Base-by-base conservation (phyloP, 2,329 filamentous ascomycete genomes). In the Aspergillus japonicus region DNA sequence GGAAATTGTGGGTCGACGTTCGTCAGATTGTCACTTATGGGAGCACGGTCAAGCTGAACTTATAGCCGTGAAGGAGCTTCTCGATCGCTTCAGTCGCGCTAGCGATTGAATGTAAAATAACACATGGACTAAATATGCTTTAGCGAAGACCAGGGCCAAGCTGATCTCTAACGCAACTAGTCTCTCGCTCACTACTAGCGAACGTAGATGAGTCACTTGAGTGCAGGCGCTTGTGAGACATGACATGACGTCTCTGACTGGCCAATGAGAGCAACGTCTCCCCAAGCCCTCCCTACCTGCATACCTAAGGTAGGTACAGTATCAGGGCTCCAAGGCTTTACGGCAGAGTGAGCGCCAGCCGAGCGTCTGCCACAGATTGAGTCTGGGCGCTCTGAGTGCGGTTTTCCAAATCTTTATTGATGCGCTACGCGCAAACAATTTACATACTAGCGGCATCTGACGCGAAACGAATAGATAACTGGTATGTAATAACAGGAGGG, bases 1-100 rank as follows among this genome's bases (percentile, higher is more conserved):
- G 33, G 66, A 72, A 8, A 75, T 79, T 59, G 66, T 80, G 33
- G 68, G 74, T 63, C 66, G 68, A 50, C 70, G 74, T 44, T 70
- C 71, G 39, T 62, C 67, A 19, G 64, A 71, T 57, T 64, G 66
- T 59, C 65, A 68, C 54, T 67, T 68, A 62, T 70, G 68, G 60
- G 73, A 71, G 58, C 68, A 66, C 29, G 70, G 69, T 44, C 71
- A 75, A 64, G 71, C 73, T 47, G 78, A 79, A 62, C 64, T 80
- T 5, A 74, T 75, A 61, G 76, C 78, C 19, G 75, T 75, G 24
- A 74, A 78, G 63, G 75, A 76, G 56, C 63, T 80, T 57, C 66
- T 80, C 55, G 70, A 73, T 69, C 69, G 64, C 35, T 26, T 29
- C 3, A 39, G 24, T 26, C 29, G 19, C 16, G 23, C 24, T 24